Conservation (phyloP, 345 rosid genomes). For the Crucihimalaya himalaica region DNA sequence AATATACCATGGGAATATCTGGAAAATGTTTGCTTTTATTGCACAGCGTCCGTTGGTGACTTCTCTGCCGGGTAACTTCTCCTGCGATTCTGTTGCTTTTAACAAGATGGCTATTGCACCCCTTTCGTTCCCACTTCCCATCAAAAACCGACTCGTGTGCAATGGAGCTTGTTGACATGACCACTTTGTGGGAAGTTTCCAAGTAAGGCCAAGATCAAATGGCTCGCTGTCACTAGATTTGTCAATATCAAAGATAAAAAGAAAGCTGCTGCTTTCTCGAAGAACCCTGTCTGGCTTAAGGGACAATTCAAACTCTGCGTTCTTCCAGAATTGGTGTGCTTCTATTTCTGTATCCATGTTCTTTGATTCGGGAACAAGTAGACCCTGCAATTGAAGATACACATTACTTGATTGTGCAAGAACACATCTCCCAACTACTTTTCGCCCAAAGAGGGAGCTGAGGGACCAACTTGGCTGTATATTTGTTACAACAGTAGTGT, state of each 20-base stretch:
- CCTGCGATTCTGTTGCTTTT: constrained; percentile 52
- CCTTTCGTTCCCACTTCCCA: constrained; percentile 98
- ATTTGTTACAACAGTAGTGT: constrained; percentile 37
- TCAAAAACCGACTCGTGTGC: constrained; percentile 76
- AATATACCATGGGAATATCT: constrained; percentile 96
- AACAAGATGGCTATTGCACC: constrained; percentile 92
- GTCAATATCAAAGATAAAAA: constrained; percentile 61
- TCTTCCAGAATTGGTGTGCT: constrained; percentile 35
- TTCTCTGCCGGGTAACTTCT: constrained; percentile 36
- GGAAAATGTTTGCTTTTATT: constrained; percentile 70
- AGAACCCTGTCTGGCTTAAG: constrained; percentile 61
- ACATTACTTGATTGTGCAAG: constrained; percentile 76
- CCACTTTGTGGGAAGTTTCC: constrained; percentile 82
- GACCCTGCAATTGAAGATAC: constrained; percentile 71
- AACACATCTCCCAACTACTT: constrained; percentile 63
- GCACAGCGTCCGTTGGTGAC: constrained; percentile 44
- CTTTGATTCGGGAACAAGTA: constrained; percentile 46
- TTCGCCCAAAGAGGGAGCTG: constrained; percentile 81
- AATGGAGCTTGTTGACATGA: constrained; percentile 69
- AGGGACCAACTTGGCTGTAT: constrained; percentile 84
- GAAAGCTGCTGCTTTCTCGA: constrained; percentile 53
- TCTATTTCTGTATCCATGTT: constrained; percentile 41
- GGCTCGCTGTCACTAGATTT: constrained; percentile 56
- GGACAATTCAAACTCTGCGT: constrained; percentile 56
- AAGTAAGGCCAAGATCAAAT: constrained; percentile 69